phyloP scores from a whole-genome alignment of 2,329 filamentous ascomycete species.

The Nemania sp. region DNA sequence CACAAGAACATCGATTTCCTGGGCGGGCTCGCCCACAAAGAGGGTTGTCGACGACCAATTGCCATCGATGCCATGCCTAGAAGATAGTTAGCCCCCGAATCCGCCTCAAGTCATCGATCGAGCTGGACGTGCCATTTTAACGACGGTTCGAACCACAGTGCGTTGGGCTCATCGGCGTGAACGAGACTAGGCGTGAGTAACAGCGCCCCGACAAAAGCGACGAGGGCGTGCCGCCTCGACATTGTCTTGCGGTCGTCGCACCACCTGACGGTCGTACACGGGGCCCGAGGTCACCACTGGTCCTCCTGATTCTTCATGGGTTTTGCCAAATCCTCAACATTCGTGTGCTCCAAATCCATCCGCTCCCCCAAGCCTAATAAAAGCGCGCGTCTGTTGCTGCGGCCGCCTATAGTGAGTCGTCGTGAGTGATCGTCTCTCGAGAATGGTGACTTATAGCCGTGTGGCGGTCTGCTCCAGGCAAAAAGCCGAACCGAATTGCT shows the following conservation, averaged over 20 bases:
- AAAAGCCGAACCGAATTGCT: conserved; percentile 19
- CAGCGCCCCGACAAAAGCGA: conserved; percentile 45
- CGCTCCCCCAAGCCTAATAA: conserved; percentile 34
- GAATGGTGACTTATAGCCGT: conserved; percentile 7
- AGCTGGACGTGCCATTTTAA: conserved; percentile 47
- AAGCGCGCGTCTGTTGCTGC: conserved; percentile 5
- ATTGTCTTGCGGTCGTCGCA: conserved; percentile 48
- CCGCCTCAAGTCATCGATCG: conserved; percentile 12
- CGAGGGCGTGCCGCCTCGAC: conserved; percentile 44
- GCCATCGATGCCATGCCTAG: conserved; percentile 64
- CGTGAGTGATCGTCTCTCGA: neutral
- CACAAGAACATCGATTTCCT: conserved; percentile 67
- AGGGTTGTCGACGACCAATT: conserved; percentile 78
- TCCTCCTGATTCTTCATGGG: conserved; percentile 49
- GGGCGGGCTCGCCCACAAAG: conserved; percentile 59
- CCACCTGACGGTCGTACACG: conserved; percentile 46
- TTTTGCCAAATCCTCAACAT: conserved; percentile 37
- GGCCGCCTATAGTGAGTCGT: conserved; percentile 8
- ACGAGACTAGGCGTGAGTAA: conserved; percentile 45
- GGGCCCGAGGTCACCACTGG: conserved; percentile 49
- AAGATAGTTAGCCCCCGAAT: conserved; percentile 41
- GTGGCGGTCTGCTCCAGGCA: conserved; percentile 21
- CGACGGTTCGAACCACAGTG: conserved; percentile 52
- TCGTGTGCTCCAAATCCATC: conserved; percentile 42
- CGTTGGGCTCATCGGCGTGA: conserved; percentile 45